Percentiles rank a stretch among this genome's conserved stretches.
Conservation (phyloP, 2,329 filamentous ascomycete genomes). For the Colletotrichum graminicola region DNA sequence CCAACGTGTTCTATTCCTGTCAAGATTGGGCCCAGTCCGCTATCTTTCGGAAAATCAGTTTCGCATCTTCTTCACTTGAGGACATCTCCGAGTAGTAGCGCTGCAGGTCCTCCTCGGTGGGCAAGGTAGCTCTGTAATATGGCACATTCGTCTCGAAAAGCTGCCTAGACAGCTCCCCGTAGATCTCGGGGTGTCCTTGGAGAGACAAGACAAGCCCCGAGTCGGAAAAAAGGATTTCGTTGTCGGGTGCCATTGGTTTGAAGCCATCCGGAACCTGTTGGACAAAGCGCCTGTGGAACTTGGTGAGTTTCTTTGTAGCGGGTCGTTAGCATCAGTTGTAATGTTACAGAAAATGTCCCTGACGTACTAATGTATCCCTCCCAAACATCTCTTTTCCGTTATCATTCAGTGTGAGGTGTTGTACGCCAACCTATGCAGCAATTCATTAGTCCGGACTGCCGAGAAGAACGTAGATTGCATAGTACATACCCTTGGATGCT, state of each 20-base stretch:
- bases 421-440: conserved; percentile 23
- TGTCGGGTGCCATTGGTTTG: conserved; percentile 22
- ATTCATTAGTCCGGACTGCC: not conserved
- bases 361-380: conserved; percentile 13
- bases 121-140: conserved; percentile 31
- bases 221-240: conserved; percentile 26
- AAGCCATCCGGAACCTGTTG: conserved; percentile 27
- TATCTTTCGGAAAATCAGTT: conserved; percentile 21
- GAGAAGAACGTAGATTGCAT: not conserved
- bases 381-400: conserved; percentile 28
- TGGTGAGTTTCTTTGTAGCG: conserved; percentile 27
- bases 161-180: conserved; percentile 34
- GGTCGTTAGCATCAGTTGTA: not conserved
- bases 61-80: conserved; percentile 20
- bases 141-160: conserved; percentile 24
- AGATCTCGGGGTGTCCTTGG: conserved; percentile 37
- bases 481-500: conserved; percentile 21
- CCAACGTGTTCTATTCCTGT: not conserved
- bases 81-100: conserved; percentile 34
- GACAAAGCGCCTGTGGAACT: conserved; percentile 37
- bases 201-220: conserved; percentile 33
- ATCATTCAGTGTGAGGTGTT: conserved; percentile 6
- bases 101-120: conserved; percentile 25
- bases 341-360: not conserved
- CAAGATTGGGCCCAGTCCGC: conserved; percentile 16